A percentile compares a stretch with the other conserved stretches of the same genome.
These are phyloP conservation scores for Candida endomychidarum DNA, from an alignment of 805 yeast species.

Conservation along the genomic window DNA sequence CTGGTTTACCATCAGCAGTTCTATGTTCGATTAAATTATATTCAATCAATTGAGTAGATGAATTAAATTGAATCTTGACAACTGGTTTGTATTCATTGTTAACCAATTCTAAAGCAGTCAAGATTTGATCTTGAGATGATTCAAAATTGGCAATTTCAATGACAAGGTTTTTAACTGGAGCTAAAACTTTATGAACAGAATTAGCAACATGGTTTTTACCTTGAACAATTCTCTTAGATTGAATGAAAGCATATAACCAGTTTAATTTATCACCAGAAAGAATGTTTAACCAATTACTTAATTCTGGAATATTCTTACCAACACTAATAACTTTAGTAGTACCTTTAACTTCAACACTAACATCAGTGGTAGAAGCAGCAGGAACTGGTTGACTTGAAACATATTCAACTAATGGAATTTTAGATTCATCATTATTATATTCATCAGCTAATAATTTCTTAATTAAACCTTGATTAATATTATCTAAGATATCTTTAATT, in stretches of 20 bases:
- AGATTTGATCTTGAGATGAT: slow-evolving; percentile 51
- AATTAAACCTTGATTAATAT: slow-evolving; percentile 89
- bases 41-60: slow-evolving; percentile 56
- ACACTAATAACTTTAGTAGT: slow-evolving; percentile 37
- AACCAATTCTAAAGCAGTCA: slow-evolving; percentile 67
- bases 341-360: slow-evolving; percentile 31
- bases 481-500: slow-evolving; percentile 83
- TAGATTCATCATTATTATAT: slow-evolving; percentile 67
- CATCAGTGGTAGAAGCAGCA: slow-evolving; percentile 25
- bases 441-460: slow-evolving; percentile 61
- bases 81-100: slow-evolving; percentile 70
- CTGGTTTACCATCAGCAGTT: slow-evolving; percentile 74
- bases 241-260: slow-evolving; percentile 92
- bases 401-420: slow-evolving; percentile 86
- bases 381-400: slow-evolving; percentile 61
- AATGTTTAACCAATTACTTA: slow-evolving; percentile 65
- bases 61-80: slow-evolving; percentile 49
- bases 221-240: slow-evolving; percentile 80
- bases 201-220: slow-evolving; percentile 76
- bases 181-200: slow-evolving; percentile 76
- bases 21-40: slow-evolving; percentile 83
- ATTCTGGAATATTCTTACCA: slow-evolving; percentile 34
- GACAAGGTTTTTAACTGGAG: slow-evolving; percentile 63
- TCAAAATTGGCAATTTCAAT: slow-evolving; percentile 56
- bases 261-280: slow-evolving; percentile 75